Conservation (phyloP, 495 filamentous ascomycete species). For the Barbatosphaeria neglecta region DNA sequence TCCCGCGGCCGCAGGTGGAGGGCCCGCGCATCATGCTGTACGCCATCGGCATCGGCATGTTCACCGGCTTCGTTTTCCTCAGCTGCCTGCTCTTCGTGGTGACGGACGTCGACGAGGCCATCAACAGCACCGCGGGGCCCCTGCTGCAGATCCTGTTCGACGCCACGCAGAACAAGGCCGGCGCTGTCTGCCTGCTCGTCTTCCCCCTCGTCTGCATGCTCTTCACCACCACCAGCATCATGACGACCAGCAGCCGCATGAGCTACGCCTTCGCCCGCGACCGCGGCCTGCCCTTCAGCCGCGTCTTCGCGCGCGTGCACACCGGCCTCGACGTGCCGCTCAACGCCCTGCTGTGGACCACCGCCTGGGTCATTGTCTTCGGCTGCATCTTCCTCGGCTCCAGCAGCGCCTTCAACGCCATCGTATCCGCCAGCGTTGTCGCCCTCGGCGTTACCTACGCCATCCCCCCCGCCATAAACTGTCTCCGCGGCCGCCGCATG, state of each 20-base stretch:
- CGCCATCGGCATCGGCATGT: slow-evolving; percentile 55
- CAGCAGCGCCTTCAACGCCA: slow-evolving; percentile 52
- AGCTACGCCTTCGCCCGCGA: slow-evolving; percentile 68
- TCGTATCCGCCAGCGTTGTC: slow-evolving; percentile 60
- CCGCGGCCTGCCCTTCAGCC: slow-evolving; percentile 56
- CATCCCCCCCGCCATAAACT: slow-evolving; percentile 59
- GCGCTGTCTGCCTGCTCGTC: slow-evolving; percentile 57
- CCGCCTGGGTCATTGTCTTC: slow-evolving; percentile 51
- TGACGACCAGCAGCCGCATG: slow-evolving; percentile 70
- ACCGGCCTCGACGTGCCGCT: slow-evolving; percentile 52
- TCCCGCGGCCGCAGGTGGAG: slow-evolving; percentile 53
- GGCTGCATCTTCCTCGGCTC: slow-evolving; percentile 70
- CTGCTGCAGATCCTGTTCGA: slow-evolving; percentile 61
- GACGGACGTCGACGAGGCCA: slow-evolving; percentile 40
- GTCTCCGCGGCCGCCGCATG: slow-evolving; percentile 50
- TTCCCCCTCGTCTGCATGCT: slow-evolving; percentile 64
- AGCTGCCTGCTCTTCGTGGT: slow-evolving; percentile 49
- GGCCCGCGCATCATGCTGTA: slow-evolving; percentile 65
- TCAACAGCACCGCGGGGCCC: slow-evolving; percentile 48
- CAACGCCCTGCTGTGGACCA: slow-evolving; percentile 58
- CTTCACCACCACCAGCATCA: slow-evolving; percentile 58
- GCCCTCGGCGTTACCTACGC: slow-evolving; percentile 61
- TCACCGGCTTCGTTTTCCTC: slow-evolving; percentile 41
- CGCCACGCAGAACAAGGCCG: slow-evolving; percentile 52
- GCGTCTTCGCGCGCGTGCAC: slow-evolving; percentile 53